These are phyloP conservation scores for Colletotrichum sublineola DNA, from an alignment of 2,329 filamentous ascomycete species.

Conservation along the genomic window DNA sequence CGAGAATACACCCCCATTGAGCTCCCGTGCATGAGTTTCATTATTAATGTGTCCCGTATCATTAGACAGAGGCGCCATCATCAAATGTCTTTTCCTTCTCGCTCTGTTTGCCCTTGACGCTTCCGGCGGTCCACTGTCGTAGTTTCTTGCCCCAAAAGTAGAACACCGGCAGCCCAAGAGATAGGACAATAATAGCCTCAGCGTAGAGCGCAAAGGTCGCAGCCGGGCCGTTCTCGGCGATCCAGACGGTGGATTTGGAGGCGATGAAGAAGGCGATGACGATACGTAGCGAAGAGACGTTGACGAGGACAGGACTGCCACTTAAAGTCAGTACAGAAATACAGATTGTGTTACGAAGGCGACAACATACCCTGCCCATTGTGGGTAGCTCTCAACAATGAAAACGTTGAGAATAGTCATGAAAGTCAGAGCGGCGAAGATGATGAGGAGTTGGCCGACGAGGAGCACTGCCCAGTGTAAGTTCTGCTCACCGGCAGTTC, in stretches of 20 bases:
- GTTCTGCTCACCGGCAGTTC: slow-evolving; percentile 46
- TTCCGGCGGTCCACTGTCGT: slow-evolving; percentile 49
- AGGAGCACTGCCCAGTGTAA: slow-evolving; percentile 49
- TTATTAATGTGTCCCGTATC: neutral
- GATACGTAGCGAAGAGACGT: slow-evolving; percentile 50
- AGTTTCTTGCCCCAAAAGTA: slow-evolving; percentile 44
- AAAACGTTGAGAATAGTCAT: slow-evolving; percentile 50
- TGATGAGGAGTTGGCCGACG: slow-evolving; percentile 47
- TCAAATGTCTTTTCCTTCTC: slow-evolving; percentile 34
- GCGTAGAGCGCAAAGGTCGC: slow-evolving; percentile 49
- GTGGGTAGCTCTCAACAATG: slow-evolving; percentile 51
- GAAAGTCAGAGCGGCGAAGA: slow-evolving; percentile 48
- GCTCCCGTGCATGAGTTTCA: neutral
- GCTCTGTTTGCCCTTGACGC: slow-evolving; percentile 38
- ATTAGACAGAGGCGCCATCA: slow-evolving; percentile 24
- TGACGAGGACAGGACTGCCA: slow-evolving; percentile 50
- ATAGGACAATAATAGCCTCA: slow-evolving; percentile 49
- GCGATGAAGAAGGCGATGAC: slow-evolving; percentile 49
- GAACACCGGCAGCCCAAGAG: slow-evolving; percentile 48
- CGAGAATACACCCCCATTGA: no score
- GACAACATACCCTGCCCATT: slow-evolving; percentile 32
- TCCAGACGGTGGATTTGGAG: slow-evolving; percentile 48
- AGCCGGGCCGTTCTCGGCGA: slow-evolving; percentile 47
- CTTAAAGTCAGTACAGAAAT: neutral
- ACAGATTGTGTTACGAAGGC: rapidly evolving